Base-by-base conservation (phyloP, 2,329 filamentous ascomycete species). In the Phyllosticta citrichinensis region DNA sequence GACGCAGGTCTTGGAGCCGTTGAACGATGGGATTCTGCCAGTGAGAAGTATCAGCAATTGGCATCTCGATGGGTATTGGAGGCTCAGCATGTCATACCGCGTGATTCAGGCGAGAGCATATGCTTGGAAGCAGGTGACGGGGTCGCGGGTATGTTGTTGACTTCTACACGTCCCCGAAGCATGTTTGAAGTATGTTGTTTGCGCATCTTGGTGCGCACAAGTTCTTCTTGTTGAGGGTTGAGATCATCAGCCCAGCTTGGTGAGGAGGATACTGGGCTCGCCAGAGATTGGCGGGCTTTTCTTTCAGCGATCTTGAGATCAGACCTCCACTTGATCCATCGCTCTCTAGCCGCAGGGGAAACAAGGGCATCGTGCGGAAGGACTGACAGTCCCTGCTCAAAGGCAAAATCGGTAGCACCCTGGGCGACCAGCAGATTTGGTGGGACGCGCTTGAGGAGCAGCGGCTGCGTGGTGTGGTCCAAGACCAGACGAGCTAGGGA, bases 351-450 rank as follows among this genome's bases (percentile, higher is more conserved):
- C 64, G 85, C 87, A 58, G 82, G 85, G 3, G 93, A 95, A n/a
- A 97, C 81, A 19, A 99, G 79, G 52, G 80, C 81, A 52, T 94
- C 88, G 67, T 91, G 86, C 5, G 85, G 81, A n/a, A 91, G 80
- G 11, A 90, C 79, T 0, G 82, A 77, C 70, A 97, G 84, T 9
- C 89, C 87, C 66, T 91, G 83, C 62, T 93, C 86, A 63, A 83
- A 83, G 0, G 93, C 94, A 74, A 95, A 99, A n/a, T 87, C 83
- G 52, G 83, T 87, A 17, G 94, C 94, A 11, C 94, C 94, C 66
- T 89, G 81, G 35, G 91, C 90, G 11, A 96, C 89, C 1, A 99
- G 82, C 24, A 97, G 84, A 68, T 97, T 97, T 10, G 94, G 94
- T 9, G 95, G 92, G 3, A 99, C 91, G 61, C 94, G 86, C 60